A percentile compares a stretch with the other conserved stretches of the same genome.
phyloP scores from a whole-genome alignment of 352 stramenopile species.

The Pythium aquatile region DNA sequence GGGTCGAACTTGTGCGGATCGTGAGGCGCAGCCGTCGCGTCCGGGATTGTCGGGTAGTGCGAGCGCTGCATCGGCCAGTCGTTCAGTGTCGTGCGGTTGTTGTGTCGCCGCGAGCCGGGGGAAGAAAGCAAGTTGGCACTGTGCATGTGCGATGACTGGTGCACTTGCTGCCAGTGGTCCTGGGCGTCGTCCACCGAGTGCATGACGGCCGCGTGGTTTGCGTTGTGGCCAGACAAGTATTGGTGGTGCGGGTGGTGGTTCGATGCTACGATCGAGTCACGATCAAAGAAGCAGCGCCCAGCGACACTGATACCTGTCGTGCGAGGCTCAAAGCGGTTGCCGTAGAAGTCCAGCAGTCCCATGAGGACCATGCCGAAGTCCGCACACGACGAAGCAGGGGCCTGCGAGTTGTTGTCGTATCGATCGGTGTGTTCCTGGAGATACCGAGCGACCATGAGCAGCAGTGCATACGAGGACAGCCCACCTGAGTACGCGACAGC shows the following conservation, averaged over 20 bases:
- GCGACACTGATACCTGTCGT: slow-evolving; percentile 90
- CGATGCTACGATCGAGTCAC: slow-evolving; percentile 44
- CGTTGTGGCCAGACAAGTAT: background rate
- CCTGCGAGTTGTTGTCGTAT: slow-evolving; percentile 29
- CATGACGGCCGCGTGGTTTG: background rate
- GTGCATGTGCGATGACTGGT: slow-evolving; percentile 42
- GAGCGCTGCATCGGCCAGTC: slow-evolving; percentile 38
- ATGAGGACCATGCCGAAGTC: slow-evolving; percentile 96
- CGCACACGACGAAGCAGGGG: slow-evolving; percentile 39
- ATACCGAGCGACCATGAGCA: slow-evolving; percentile 95
- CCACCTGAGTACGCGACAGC: slow-evolving; percentile 96
- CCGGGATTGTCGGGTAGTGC: slow-evolving; percentile 18
- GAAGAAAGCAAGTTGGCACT: slow-evolving; percentile 56
- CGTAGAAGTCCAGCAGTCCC: slow-evolving; percentile 97
- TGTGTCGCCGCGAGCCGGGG: slow-evolving; percentile 59
- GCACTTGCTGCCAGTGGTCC: slow-evolving; percentile 62
- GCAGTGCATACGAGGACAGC: slow-evolving; percentile 94
- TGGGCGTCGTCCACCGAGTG: slow-evolving; percentile 61
- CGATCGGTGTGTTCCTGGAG: slow-evolving; percentile 84
- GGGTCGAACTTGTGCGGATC: slow-evolving; percentile 92
- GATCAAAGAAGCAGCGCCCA: slow-evolving; percentile 78
- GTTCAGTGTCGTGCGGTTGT: slow-evolving; percentile 60
- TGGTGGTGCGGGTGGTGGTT: slow-evolving; percentile 6
- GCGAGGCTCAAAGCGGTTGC: slow-evolving; percentile 91
- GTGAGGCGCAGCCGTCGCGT: slow-evolving; percentile 42